Evolutionary conservation across 2,329 filamentous ascomycete genomes (phyloP).

Genomic region (Passalora sequoiae): DNA sequence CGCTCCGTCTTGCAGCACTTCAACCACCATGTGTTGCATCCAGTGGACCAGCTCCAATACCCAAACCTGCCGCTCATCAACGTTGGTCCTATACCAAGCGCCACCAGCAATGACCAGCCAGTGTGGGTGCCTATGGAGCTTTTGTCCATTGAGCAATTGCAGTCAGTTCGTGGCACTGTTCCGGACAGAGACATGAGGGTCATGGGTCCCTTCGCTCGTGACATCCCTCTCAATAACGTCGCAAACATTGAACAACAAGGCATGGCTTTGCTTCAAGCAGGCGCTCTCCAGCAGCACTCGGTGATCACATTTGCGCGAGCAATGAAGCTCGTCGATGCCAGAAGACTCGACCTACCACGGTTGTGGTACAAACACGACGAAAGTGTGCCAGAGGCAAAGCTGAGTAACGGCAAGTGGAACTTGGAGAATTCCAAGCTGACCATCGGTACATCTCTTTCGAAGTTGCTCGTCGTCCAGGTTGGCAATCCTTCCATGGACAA

Average conservation of each 20-base stretch:
- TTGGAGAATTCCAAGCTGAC: background rate
- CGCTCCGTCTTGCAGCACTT: slow-evolving; percentile 9
- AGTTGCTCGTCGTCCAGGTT: background rate
- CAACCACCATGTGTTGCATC: slow-evolving; percentile 6
- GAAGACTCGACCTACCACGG: background rate
- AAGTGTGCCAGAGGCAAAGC: background rate
- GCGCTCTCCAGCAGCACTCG: background rate
- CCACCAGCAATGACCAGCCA: background rate
- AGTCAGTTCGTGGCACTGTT: slow-evolving; percentile 4
- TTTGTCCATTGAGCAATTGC: slow-evolving; percentile 5
- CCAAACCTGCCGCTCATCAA: slow-evolving; percentile 6
- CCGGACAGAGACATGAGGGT: slow-evolving; percentile 4
- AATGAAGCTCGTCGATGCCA: slow-evolving; percentile 2
- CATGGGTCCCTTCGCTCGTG: slow-evolving; percentile 5
- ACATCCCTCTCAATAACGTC: background rate
- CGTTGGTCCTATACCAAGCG: background rate
- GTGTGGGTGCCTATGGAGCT: slow-evolving; percentile 13
- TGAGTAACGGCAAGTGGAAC: background rate
- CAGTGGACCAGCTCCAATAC: background rate
- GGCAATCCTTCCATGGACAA: background rate
- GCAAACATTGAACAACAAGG: background rate
- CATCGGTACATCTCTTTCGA: background rate
- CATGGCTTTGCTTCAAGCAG: background rate
- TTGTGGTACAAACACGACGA: background rate
- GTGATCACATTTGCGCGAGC: background rate